Percentiles rank a stretch among this genome's conserved stretches.
phyloP scores from a whole-genome alignment of 805 yeast genomes.

The Spathaspora hagerdaliae region DNA sequence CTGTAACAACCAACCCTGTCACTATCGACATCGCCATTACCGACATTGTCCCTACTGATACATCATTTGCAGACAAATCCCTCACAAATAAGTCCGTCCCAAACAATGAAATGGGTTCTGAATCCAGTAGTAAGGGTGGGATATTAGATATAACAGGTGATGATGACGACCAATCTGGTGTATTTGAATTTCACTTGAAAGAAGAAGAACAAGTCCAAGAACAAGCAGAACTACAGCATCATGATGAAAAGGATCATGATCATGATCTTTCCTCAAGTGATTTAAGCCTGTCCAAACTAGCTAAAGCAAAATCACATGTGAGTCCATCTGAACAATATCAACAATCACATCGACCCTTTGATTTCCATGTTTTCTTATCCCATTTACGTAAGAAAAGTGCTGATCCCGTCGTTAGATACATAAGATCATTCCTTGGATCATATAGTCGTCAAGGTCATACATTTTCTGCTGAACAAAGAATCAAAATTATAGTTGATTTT shows the following conservation, averaged over 20 bases:
- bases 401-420: constrained; percentile 83
- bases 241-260: too few relatives aligned
- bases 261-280: too few relatives aligned
- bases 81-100: too few relatives aligned
- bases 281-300: not conserved
- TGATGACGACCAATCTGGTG: constrained; percentile 9
- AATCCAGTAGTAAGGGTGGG: constrained; percentile 1
- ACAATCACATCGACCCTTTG: constrained; percentile 54
- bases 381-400: constrained; percentile 73
- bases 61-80: not conserved
- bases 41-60: not conserved
- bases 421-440: constrained; percentile 77
- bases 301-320: constrained; percentile 4
- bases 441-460: constrained; percentile 54
- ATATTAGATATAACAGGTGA: constrained; percentile 8
- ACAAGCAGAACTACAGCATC: constrained; percentile 1
- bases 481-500: constrained; percentile 74
- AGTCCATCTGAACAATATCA: constrained; percentile 36
- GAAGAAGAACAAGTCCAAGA: constrained; percentile 10
- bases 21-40: not conserved
- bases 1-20: not conserved
- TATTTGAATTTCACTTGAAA: constrained; percentile 17
- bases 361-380: constrained; percentile 74
- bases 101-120: too few relatives aligned
- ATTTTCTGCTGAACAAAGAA: constrained; percentile 77